Evolutionary conservation across 1,284 basidiomycete species (phyloP), one percentile per base, ranked within the genome.

Genomic region (Cutaneotrichosporon curvatum): DNA sequence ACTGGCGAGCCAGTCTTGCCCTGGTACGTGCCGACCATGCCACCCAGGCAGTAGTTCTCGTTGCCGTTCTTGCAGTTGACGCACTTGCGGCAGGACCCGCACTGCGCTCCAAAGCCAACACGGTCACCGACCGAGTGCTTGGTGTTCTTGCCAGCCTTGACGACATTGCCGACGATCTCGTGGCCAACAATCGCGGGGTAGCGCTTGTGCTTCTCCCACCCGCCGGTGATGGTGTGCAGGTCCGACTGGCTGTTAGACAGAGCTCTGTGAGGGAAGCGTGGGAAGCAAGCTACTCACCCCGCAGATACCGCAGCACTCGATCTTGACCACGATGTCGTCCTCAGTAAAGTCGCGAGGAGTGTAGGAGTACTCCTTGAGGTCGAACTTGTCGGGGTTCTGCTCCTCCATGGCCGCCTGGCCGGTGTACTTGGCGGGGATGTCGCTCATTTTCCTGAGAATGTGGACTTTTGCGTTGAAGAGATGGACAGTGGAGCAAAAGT

Each of bases 81-180:
- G 62, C 81, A 83, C 22, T 74, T 51, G 48, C 75, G 63, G 67
- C 80, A 82, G 11, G 75, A 73, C 40, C 70, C 73, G 34, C 81
- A 74, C 62, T 79, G 77, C 2, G 81, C 80, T 20, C 82, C 81
- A 14, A 83, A 80, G 47, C 81, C 81, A 48, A 78, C 81, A 15
- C 79, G 72, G 61, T 83, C 78, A 41, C 81, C 81, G 35, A 79
- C 73, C 59, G 80, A 80, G 58, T 76, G 74, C 57, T 74, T 70
- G 58, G 74, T 64, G 49, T 67, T 67, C 47, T 60, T 58, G 21
- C 73, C 72, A 14, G 71, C 69, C 14, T 60, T 55, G 16, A 68
- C 61, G 28, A 71, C 74, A 19, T 53, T 59, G 43, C 75, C 74
- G 37, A 76, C 67, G 50, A 76, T 74, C 62, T 77, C 76, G 62